These are phyloP conservation scores for Penicillium turbatum DNA, from an alignment of 495 filamentous ascomycete genomes.

Conservation along the genomic window DNA sequence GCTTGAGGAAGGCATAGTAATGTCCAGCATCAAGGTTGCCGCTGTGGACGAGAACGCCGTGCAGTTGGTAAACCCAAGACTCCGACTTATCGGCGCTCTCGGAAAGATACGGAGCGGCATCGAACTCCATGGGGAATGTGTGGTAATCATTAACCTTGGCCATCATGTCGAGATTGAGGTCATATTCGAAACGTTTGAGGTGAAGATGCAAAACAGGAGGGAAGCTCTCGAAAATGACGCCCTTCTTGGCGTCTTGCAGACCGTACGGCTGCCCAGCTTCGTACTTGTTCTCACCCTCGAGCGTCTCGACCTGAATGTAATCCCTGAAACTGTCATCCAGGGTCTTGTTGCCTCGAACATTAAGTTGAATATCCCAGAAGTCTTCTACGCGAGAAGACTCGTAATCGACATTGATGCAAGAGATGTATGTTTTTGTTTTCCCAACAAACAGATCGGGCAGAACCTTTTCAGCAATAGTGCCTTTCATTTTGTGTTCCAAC, in stretches of 20 bases:
- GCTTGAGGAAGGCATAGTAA: slow-evolving; percentile 97
- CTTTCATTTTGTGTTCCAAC: slow-evolving; percentile 96
- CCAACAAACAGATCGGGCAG: slow-evolving; percentile 88
- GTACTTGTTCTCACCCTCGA: slow-evolving; percentile 98
- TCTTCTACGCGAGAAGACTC: slow-evolving; percentile 93
- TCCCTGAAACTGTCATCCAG: slow-evolving; percentile 93
- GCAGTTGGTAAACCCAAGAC: slow-evolving; percentile 84
- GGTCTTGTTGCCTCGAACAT: slow-evolving; percentile 88
- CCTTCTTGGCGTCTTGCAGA: slow-evolving; percentile 94
- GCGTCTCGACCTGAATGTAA: slow-evolving; percentile 91
- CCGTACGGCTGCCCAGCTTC: slow-evolving; percentile 83
- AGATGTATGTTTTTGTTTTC: slow-evolving; percentile 97
- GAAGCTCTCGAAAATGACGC: slow-evolving; percentile 94
- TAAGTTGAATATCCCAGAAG: slow-evolving; percentile 98
- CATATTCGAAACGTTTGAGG: slow-evolving; percentile 97
- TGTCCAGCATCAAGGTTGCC: slow-evolving; percentile 97
- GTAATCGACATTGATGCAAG: slow-evolving; percentile 96
- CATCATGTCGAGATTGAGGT: slow-evolving; percentile 92
- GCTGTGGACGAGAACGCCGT: slow-evolving; percentile 94
- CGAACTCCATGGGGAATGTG: slow-evolving; percentile 91
- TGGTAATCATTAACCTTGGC: slow-evolving; percentile 99
- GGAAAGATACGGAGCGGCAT: slow-evolving; percentile 83
- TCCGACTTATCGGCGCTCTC: slow-evolving; percentile 83
- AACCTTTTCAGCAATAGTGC: slow-evolving; percentile 88
- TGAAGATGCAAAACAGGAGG: slow-evolving; percentile 93